Conservation (phyloP, 2,329 filamentous ascomycete genomes). For the Ophiostoma ulmi region DNA sequence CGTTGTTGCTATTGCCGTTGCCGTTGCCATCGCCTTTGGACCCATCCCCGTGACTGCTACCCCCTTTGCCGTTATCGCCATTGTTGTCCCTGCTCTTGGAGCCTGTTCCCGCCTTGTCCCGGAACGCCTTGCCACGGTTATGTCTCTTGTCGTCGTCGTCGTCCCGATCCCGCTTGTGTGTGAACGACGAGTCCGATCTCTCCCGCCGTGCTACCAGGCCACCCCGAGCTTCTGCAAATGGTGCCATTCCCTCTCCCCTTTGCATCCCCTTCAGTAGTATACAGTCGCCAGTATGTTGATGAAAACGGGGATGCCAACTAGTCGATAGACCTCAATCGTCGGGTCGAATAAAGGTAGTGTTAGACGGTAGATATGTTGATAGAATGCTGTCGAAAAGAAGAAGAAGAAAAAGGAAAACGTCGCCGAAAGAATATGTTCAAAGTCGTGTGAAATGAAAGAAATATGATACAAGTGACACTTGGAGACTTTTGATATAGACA, state of each 20-base stretch:
- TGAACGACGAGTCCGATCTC: not conserved
- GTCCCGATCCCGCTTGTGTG: not conserved
- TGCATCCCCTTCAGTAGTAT: constrained; percentile 27
- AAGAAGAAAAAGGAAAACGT: not conserved
- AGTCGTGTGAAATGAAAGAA: constrained; percentile 17
- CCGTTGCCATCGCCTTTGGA: not conserved
- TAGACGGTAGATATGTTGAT: not conserved
- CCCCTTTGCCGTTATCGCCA: not conserved
- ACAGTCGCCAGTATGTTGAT: constrained; percentile 26
- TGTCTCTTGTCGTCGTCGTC: not conserved
- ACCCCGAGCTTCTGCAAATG: constrained; percentile 26
- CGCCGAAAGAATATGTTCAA: constrained; percentile 13
- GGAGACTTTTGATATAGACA: constrained; percentile 4
- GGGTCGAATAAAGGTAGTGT: not conserved
- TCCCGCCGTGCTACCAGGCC: constrained; percentile 24
- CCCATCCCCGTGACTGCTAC: not conserved
- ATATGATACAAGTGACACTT: constrained; percentile 1
- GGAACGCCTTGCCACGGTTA: not conserved
- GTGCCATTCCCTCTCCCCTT: constrained; percentile 33
- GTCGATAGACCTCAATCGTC: constrained; percentile 9
- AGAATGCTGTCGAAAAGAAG: not conserved
- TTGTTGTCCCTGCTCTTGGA: not conserved
- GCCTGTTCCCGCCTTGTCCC: not conserved
- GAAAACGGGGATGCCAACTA: constrained; percentile 20
- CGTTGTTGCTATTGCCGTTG: constrained; percentile 16